A percentile compares a stretch with the other conserved stretches of the same genome.
These are phyloP conservation scores for Aureobasidium mangrovei DNA, from an alignment of 2,329 filamentous ascomycete genomes.

Conservation along the genomic window DNA sequence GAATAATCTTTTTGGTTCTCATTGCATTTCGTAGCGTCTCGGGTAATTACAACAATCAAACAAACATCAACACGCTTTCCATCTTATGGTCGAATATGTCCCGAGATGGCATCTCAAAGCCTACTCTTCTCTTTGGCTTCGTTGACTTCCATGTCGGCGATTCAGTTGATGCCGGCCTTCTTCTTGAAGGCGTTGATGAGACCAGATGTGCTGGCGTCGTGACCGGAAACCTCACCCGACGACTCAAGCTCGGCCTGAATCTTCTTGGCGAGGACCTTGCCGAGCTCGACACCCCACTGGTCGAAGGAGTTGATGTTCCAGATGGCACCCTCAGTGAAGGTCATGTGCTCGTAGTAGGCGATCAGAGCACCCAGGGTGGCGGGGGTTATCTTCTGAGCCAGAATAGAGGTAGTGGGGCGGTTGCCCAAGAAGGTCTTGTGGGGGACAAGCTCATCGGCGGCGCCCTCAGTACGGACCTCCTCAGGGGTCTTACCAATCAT, in stretches of 20 bases:
- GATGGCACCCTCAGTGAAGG: slow-evolving; percentile 92
- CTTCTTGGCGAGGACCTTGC: slow-evolving; percentile 81
- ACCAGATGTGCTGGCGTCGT: slow-evolving; percentile 82
- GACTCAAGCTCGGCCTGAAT: slow-evolving; percentile 67
- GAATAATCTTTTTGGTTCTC: slow-evolving; percentile 9
- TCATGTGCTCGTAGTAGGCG: slow-evolving; percentile 97
- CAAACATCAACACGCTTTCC: neutral
- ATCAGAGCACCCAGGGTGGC: slow-evolving; percentile 90
- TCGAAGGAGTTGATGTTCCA: slow-evolving; percentile 99
- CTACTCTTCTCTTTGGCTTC: slow-evolving; percentile 6
- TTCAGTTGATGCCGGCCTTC: slow-evolving; percentile 42
- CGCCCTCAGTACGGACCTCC: slow-evolving; percentile 66
- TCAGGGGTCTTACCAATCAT: slow-evolving; percentile 86
- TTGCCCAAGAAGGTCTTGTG: slow-evolving; percentile 99
- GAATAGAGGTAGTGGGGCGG: slow-evolving; percentile 89
- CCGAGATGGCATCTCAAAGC: slow-evolving; percentile 2
- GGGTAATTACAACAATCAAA: slow-evolving; percentile 7
- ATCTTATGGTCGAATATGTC: neutral
- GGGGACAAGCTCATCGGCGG: slow-evolving; percentile 67
- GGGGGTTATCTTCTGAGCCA: slow-evolving; percentile 89
- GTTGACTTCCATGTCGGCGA: neutral
- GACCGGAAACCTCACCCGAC: slow-evolving; percentile 58
- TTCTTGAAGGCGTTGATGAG: slow-evolving; percentile 91
- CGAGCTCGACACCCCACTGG: slow-evolving; percentile 98
- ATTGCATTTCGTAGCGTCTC: slow-evolving; percentile 8